Base-by-base conservation (phyloP, 78 protist species). In the Dictyostelium discoideum region DNA sequence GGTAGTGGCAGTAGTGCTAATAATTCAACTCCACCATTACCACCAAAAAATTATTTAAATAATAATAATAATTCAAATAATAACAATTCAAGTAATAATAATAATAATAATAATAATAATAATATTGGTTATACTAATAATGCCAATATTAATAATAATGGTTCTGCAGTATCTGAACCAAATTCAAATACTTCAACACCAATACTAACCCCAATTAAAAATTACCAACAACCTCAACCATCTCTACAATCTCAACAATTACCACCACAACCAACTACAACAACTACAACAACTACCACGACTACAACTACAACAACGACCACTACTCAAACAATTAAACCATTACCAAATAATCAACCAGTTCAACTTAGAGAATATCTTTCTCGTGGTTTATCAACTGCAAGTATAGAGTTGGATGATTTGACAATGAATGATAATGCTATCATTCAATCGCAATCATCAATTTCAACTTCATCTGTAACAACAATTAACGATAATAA, bases 371-470 rank as follows among this genome's bases (percentile, higher is more conserved):
- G 81, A 37, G 81, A 24, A 74, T 74, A 74, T 18, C 48, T 74
- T 26, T 32, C 40, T 29, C 81, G 81, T 74, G 81, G 81, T 37
- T 37, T 74, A 74, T 74, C 81, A 37, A 74, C 81, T 14, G 81
- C 81, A 16, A 74, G 81, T 37, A 74, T 74, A 37, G 81, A 74
- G 40, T 74, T 74, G 81, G 81, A 74, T 74, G 81, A 74, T 74
- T 74, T 37, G 22, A 29, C 81, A 16, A 37, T 74, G 46, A 39
- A 37, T 74, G 81, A 74, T 74, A 10, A 74, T 74, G 40, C 22
- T 74, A 29, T 18, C 48, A 14, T 73, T 32, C 42, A 16, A 29
- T 26, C 24, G 1, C 37, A 74, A 29, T 29, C 81, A 74, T 37
- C 81, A 74, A 29, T 39, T 26, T 5, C 44, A 74, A 60, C 69